Base-by-base conservation (phyloP, 345 rosid species). In the Litchi chinensis region DNA sequence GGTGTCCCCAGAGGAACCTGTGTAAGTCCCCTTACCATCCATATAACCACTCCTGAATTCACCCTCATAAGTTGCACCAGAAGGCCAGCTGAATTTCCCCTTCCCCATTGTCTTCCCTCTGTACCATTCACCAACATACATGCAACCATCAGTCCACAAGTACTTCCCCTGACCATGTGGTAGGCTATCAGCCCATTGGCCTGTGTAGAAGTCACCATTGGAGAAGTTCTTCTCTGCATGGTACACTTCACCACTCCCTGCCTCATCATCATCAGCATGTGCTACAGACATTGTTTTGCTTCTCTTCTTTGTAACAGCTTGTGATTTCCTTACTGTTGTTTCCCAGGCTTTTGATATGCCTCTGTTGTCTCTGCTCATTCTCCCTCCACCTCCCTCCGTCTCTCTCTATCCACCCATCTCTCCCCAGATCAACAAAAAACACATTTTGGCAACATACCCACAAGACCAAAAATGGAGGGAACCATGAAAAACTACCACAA, bases 1-100 rank as follows among this genome's bases (percentile, higher is more conserved):
- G 0, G 90, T 86, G 65, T 88, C 92, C 6, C 98, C 98, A 10
- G 86, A 75, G 2, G 90, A 85, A 15, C 92, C 94, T 0, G 91
- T 90, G 46, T 91, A 96, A 44, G 98, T 93, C 73, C 99, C 99
- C 50, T 88, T 89, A 5, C 99, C 99, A 81, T 96, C 97, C 97
- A 96, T 91, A 71, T 82, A 94, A 3, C 94, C 97, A 74, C 80
- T 84, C 79, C 91, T 94, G 90, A 96, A 96, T 39, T 96, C 98
- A 10, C 99, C 99, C 83, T 96, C 98, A 73, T 96, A 96, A 10
- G 95, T 93, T 39, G 98, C 97, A 21, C 98, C 99, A 37, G 90
- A 90, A 0, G 98, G 98, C 99, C 99, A 93, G 41, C 93, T 86
- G 65, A 95, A 96, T 78, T 87, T 91, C 16, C 99, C 99, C 41